A percentile compares a stretch with the other conserved stretches of the same genome.
Evolutionary conservation across 192 early-diverging fungal species (phyloP).

Genomic region (Entomortierella chlamydospora): DNA sequence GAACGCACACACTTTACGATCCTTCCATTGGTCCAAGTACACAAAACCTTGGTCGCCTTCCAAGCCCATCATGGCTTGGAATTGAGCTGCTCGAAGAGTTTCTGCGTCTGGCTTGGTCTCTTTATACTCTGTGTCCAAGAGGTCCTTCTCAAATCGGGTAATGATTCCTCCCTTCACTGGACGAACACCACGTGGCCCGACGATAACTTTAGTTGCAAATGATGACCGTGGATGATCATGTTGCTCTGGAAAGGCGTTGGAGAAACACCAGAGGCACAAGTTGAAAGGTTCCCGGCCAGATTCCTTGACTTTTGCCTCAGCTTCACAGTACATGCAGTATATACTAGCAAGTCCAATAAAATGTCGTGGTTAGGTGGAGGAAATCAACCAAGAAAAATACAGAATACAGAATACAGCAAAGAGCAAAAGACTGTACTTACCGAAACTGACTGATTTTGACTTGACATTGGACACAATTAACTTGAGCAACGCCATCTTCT

Average conservation of each 20-base stretch:
- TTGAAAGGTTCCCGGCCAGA: slow-evolving; percentile 29
- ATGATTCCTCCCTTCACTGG: slow-evolving; percentile 70
- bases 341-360: too few relatives aligned
- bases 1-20: slow-evolving; percentile 72
- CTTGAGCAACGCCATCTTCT: slow-evolving; percentile 9
- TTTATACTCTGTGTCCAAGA: slow-evolving; percentile 58
- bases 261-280: slow-evolving; percentile 68
- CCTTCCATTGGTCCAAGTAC: slow-evolving; percentile 62
- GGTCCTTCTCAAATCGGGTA: slow-evolving; percentile 68
- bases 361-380: too few relatives aligned
- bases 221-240: slow-evolving; percentile 83
- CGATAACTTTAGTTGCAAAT: slow-evolving; percentile 81
- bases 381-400: neutral
- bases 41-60: slow-evolving; percentile 62
- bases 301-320: slow-evolving; percentile 21
- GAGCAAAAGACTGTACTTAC: slow-evolving; percentile 46
- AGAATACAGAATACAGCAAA: neutral
- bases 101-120: slow-evolving; percentile 4
- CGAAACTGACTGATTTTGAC: slow-evolving; percentile 83
- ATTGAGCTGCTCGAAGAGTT: slow-evolving; percentile 13
- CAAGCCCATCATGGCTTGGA: slow-evolving; percentile 42
- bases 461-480: slow-evolving; percentile 78
- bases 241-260: slow-evolving; percentile 71
- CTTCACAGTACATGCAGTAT: slow-evolving; percentile 89
- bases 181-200: slow-evolving; percentile 68